Conservation (phyloP, 129 eudicot species). For the Flaveria linearis region DNA sequence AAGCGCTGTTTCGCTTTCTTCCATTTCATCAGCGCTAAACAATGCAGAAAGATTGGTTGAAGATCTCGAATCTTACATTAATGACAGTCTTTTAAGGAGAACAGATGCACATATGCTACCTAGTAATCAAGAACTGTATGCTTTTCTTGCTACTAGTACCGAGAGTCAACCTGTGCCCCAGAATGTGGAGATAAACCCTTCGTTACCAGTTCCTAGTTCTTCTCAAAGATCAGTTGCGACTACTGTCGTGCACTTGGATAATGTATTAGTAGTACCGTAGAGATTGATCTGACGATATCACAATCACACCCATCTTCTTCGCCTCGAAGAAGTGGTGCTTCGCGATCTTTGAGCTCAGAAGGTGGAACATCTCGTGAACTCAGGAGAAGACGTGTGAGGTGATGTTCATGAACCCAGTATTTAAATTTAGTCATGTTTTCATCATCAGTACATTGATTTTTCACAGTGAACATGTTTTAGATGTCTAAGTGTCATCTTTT, state of each 20-base stretch:
- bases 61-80: conserved; percentile 57
- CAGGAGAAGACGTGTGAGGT: conserved; percentile 66
- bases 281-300: conserved; percentile 36
- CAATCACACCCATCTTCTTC: conserved; percentile 43
- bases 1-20: conserved; percentile 77
- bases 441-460: conserved; percentile 37
- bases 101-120: conserved; percentile 31
- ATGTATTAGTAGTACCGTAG: conserved; percentile 30
- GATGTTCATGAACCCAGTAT: not conserved
- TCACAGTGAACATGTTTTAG: conserved; percentile 41
- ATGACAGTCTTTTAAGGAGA: conserved; percentile 46
- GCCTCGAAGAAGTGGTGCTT: conserved; percentile 47
- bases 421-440: conserved; percentile 32
- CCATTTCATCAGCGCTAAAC: conserved; percentile 63
- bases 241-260: conserved; percentile 40
- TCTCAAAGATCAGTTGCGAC: conserved; percentile 44
- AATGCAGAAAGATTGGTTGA: conserved; percentile 71
- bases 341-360: conserved; percentile 46
- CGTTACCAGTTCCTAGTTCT: conserved; percentile 39
- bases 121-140: conserved; percentile 35
- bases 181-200: conserved; percentile 39
- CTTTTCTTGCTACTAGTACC: conserved; percentile 25
- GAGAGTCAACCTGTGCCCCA: conserved; percentile 41
- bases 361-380: conserved; percentile 52
- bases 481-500: conserved; percentile 20